phyloP scores from a whole-genome alignment of 2,329 filamentous ascomycete genomes.

The Neopestalotiopsis rosae region DNA sequence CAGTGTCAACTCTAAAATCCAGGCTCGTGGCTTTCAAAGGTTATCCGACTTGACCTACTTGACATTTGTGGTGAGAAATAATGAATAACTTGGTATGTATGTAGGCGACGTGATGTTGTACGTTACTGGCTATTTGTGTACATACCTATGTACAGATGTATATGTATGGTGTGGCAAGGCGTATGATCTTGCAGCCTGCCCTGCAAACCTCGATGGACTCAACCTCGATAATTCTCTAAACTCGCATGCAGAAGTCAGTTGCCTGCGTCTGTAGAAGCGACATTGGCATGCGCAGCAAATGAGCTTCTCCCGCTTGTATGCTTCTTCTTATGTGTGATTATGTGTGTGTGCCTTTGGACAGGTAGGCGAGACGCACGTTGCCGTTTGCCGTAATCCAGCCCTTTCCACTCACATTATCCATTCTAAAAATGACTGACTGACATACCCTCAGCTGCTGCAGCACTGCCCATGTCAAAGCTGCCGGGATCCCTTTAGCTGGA shows the following conservation, averaged over 20 bases:
- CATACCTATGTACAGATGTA: neutral
- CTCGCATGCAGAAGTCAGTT: neutral
- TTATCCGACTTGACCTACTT: no score
- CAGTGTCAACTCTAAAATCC: neutral
- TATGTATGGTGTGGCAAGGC: neutral
- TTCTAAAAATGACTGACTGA: conserved; percentile 1
- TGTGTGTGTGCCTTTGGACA: neutral
- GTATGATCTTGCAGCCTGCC: neutral
- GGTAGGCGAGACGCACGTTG: neutral
- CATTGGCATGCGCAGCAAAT: conserved; percentile 1
- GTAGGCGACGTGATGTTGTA: neutral
- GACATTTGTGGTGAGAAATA: no score
- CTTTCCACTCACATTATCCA: neutral
- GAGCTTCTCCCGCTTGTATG: neutral
- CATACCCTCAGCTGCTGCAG: neutral
- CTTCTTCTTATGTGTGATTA: neutral
- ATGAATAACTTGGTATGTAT: no score
- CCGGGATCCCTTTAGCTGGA: neutral
- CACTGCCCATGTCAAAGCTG: neutral
- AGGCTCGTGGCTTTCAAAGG: neutral
- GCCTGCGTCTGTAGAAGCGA: neutral
- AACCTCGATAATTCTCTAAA: neutral
- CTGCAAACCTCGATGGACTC: neutral
- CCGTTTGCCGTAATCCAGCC: neutral
- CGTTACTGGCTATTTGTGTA: neutral